Conservation (phyloP, 352 stramenopile genomes). For the Phytophthora foliorum region DNA sequence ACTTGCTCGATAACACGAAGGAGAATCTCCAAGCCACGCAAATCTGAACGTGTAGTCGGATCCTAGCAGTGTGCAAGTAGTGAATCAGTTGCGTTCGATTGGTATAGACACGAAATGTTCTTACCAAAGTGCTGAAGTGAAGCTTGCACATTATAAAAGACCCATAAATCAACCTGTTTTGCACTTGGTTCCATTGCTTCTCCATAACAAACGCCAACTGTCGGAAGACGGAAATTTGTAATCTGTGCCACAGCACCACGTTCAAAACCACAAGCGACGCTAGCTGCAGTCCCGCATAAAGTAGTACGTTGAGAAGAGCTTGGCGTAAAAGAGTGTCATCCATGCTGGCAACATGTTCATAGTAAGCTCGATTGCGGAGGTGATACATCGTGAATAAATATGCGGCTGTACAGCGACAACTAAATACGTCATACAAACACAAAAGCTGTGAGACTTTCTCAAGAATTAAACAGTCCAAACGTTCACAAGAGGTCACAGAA, state of each 20-base stretch:
- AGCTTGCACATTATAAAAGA: conserved; percentile 7
- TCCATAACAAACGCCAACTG: conserved; percentile 8
- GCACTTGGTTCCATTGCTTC: neutral
- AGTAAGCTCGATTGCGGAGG: conserved; percentile 5
- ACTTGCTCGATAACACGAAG: too few relatives aligned
- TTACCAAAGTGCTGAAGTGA: conserved; percentile 8
- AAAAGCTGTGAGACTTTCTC: too few relatives aligned
- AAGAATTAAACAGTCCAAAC: too few relatives aligned
- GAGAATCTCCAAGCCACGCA: neutral
- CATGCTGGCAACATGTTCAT: conserved; percentile 8
- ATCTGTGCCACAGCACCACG: conserved; percentile 11
- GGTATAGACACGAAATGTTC: too few relatives aligned
- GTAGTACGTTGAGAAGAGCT: conserved; percentile 3
- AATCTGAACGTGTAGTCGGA: conserved; percentile 12
- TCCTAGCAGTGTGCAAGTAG: too few relatives aligned
- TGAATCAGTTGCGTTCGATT: too few relatives aligned
- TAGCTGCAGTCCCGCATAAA: conserved; percentile 4
- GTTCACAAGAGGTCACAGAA: neutral
- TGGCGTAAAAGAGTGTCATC: neutral
- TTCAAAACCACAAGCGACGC: conserved; percentile 1
- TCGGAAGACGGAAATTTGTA: neutral
- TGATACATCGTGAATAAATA: conserved; percentile 17
- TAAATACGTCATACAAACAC: too few relatives aligned
- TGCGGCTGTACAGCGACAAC: conserved; percentile 2
- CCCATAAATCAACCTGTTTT: neutral